Evolutionary conservation across 768 basidiomycete genomes (phyloP).

Genomic region (Leccinum broughii): DNA sequence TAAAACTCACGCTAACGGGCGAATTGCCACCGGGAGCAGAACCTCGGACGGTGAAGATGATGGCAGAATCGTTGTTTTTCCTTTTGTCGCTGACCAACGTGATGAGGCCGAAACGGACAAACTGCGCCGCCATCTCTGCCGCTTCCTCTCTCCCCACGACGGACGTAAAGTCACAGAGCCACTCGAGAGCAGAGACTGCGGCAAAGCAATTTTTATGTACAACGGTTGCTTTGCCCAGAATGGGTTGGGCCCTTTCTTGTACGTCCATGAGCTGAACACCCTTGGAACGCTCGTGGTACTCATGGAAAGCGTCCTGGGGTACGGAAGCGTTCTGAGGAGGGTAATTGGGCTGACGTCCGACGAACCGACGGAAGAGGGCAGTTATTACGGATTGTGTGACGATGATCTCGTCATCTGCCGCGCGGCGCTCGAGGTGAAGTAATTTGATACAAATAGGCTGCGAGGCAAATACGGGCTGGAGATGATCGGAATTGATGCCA

Average conservation of each 20-base stretch:
- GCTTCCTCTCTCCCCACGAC: conserved; percentile 96
- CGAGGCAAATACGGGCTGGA: conserved; percentile 83
- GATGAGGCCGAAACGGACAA: conserved; percentile 93
- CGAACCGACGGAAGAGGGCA: conserved; percentile 93
- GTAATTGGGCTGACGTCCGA: conserved; percentile 85
- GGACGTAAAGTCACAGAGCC: conserved; percentile 97
- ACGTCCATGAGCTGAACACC: conserved; percentile 72
- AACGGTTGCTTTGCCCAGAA: conserved; percentile 44
- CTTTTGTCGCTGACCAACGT: conserved; percentile 86
- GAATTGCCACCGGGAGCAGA: conserved; percentile 75
- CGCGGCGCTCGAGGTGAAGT: conserved; percentile 91
- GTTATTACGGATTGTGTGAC: conserved; percentile 93
- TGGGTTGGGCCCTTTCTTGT: conserved; percentile 61
- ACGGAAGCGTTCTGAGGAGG: conserved; percentile 44
- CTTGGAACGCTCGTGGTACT: conserved; percentile 79
- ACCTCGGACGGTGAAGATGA: conserved; percentile 90
- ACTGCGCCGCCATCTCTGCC: conserved; percentile 96
- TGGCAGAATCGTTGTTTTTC: conserved; percentile 88
- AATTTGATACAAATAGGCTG: conserved; percentile 98
- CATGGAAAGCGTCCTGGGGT: conserved; percentile 60
- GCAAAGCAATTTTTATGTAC: conserved; percentile 76
- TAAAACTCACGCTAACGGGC: conserved; percentile 45
- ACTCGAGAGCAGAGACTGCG: conserved; percentile 87
- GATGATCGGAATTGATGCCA: conserved; percentile 93
- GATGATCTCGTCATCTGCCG: conserved; percentile 95